phyloP scores from a whole-genome alignment of 164 flowering plant species.

The Berberis thunbergii region DNA sequence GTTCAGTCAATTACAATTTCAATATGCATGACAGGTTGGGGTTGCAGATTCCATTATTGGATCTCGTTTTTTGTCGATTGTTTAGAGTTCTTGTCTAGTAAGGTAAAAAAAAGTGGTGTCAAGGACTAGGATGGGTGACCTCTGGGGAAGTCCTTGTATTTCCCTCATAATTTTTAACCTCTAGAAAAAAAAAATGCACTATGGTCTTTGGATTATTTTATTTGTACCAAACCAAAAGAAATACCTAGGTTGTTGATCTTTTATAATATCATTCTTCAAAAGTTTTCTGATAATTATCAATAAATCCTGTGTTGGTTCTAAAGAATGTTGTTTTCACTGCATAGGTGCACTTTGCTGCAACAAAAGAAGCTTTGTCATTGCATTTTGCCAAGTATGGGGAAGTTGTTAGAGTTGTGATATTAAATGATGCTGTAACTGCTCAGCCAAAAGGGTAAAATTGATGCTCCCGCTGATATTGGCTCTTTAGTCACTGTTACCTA shows the following conservation, averaged over 20 bases:
- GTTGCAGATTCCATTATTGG: too few species aligned
- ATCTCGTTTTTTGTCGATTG: too few species aligned
- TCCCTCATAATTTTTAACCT: too few species aligned
- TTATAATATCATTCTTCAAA: too few species aligned
- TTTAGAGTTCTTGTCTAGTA: background rate
- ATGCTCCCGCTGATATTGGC: background rate
- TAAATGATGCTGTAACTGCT: conserved; percentile 19
- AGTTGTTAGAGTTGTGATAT: conserved; percentile 15
- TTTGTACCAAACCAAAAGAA: too few species aligned
- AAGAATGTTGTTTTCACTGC: conserved; percentile 6
- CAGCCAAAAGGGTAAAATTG: conserved; percentile 29
- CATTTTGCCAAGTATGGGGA: conserved; percentile 33
- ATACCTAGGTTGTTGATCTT: too few species aligned
- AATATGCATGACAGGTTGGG: too few species aligned
- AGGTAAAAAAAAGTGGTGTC: background rate
- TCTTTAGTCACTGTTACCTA: background rate
- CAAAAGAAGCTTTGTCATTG: conserved; percentile 25
- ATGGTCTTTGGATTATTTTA: too few species aligned
- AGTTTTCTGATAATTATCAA: background rate
- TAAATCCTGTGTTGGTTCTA: background rate
- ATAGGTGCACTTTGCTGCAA: conserved; percentile 40
- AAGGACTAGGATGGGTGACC: too few species aligned
- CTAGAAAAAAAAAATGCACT: too few species aligned
- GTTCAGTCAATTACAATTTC: too few species aligned
- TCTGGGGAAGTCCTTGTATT: too few species aligned